Conservation (phyloP, 106 monocot species). For the Triglochin maritima region DNA sequence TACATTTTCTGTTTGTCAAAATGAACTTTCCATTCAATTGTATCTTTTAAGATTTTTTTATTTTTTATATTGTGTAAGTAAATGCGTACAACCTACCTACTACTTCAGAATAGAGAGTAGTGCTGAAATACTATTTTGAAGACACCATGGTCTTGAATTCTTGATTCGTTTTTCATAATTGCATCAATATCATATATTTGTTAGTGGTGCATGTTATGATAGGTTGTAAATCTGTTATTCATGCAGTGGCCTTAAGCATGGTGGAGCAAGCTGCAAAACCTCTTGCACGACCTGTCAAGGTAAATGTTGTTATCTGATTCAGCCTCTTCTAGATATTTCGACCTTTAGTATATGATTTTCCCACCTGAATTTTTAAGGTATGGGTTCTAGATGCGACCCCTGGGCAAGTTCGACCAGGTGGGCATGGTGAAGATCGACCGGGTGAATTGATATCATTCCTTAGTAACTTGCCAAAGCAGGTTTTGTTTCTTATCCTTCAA, state of each 20-base stretch:
- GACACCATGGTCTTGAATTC: no score
- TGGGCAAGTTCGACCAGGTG: constrained; percentile 76
- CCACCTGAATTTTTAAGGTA: constrained; percentile 33
- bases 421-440: constrained; percentile 95
- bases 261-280: constrained; percentile 99
- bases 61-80: no score
- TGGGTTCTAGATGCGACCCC: constrained; percentile 97
- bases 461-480: constrained; percentile 64
- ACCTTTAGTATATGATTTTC: constrained; percentile 1
- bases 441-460: constrained; percentile 72
- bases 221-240: background rate
- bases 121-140: no score
- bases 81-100: no score
- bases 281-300: constrained; percentile 88
- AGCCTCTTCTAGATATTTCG: background rate
- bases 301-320: constrained; percentile 13
- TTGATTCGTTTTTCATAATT: no score
- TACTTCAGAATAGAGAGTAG: no score
- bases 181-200: no score
- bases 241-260: constrained; percentile 87
- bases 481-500: background rate
- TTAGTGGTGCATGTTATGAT: no score
- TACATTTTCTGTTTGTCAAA: no score
- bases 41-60: no score
- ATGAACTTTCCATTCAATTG: no score